phyloP scores from a whole-genome alignment of 108 stramenopile species.

The Cyclotella atomus region DNA sequence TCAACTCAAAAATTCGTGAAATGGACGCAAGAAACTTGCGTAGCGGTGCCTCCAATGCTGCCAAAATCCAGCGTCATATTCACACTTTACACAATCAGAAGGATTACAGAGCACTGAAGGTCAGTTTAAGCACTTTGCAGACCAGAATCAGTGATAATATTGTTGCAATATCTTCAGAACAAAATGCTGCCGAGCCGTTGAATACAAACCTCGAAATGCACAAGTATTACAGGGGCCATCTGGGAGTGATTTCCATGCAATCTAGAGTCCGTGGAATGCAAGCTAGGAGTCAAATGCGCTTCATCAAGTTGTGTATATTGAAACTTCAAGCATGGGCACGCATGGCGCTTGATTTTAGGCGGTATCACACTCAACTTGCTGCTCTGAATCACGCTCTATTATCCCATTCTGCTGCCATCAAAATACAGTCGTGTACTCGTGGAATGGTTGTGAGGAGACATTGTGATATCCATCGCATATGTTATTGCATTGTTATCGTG shows the following conservation, averaged over 20 bases:
- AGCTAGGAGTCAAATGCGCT: not conserved
- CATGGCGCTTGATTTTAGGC: slow-evolving; percentile 53
- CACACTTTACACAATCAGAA: not conserved
- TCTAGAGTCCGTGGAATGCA: not conserved
- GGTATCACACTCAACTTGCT: not conserved
- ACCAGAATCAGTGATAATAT: not conserved
- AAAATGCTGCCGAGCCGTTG: too few species aligned
- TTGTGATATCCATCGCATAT: too few species aligned
- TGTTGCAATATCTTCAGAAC: too few species aligned
- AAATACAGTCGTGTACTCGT: not conserved
- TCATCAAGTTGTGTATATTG: not conserved
- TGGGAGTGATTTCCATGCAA: slow-evolving; percentile 9
- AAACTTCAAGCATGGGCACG: slow-evolving; percentile 62
- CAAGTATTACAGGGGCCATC: slow-evolving; percentile 3
- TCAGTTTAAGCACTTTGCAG: too few species aligned
- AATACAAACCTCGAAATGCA: too few species aligned
- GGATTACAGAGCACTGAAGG: slow-evolving; percentile 1
- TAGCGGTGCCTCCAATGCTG: not conserved
- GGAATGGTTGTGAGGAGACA: not conserved
- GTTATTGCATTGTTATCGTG: too few species aligned
- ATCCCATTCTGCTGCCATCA: not conserved
- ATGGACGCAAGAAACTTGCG: not conserved
- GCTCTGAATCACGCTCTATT: not conserved
- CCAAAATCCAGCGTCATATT: slow-evolving; percentile 2
- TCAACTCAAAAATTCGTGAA: slow-evolving; percentile 22